Evolutionary conservation across 768 basidiomycete genomes (phyloP).

Genomic region (Boletellus sp.): DNA sequence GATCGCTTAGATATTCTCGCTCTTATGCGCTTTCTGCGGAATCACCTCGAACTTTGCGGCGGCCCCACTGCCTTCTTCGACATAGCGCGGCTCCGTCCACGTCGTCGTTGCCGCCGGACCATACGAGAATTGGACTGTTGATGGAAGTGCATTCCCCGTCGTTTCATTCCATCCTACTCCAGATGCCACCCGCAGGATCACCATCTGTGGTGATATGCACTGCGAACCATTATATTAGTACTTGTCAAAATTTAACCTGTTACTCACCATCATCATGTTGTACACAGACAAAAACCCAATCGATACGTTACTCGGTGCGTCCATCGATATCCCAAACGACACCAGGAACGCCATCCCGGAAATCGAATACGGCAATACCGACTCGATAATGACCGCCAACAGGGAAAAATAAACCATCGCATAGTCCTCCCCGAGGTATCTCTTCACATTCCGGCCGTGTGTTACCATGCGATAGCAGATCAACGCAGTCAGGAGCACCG

Average conservation of each 20-base stretch:
- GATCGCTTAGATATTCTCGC: too few relatives aligned
- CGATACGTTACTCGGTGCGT: slow-evolving; percentile 11
- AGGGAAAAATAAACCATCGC: slow-evolving; percentile 19
- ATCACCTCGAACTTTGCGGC: neutral
- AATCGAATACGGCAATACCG: slow-evolving; percentile 24
- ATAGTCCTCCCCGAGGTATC: slow-evolving; percentile 16
- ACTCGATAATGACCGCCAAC: slow-evolving; percentile 21
- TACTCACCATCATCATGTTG: slow-evolving; percentile 23
- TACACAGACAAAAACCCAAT: slow-evolving; percentile 19
- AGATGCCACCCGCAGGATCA: slow-evolving; percentile 23
- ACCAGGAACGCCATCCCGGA: slow-evolving; percentile 23
- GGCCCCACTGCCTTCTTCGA: neutral
- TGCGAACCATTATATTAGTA: slow-evolving; percentile 3
- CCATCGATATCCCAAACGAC: slow-evolving; percentile 18
- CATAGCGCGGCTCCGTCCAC: neutral
- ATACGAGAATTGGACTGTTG: slow-evolving; percentile 13
- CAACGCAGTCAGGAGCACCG: slow-evolving; percentile 16
- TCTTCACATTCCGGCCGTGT: slow-evolving; percentile 10
- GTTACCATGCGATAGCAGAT: slow-evolving; percentile 19
- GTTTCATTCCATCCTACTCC: slow-evolving; percentile 15
- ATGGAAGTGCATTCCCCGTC: neutral
- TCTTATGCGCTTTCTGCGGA: neutral
- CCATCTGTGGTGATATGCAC: slow-evolving; percentile 26
- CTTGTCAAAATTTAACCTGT: too few relatives aligned
- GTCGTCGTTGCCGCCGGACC: neutral